Conservation (phyloP, 345 rosid species). For the Eucalyptus lansdowneana region DNA sequence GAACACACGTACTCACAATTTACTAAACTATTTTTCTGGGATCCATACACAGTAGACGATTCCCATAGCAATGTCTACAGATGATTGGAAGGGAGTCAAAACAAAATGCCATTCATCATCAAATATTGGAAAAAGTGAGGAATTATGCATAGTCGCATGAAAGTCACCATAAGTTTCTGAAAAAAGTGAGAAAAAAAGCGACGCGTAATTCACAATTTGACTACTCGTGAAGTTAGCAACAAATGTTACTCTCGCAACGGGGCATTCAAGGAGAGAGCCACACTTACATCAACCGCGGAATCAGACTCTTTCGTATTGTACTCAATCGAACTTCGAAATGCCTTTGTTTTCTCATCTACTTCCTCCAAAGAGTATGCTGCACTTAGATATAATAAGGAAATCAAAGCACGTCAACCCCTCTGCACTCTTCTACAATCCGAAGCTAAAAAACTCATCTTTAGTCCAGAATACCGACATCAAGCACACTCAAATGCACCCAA, state of each 20-base stretch:
- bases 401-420: background rate
- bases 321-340: constrained; percentile 42
- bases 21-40: background rate
- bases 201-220: background rate
- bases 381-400: background rate
- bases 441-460: background rate
- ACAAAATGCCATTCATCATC: background rate
- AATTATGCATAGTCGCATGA: background rate
- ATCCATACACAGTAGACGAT: background rate
- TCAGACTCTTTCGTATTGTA: constrained; percentile 17
- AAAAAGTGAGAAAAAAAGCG: background rate
- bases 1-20: background rate
- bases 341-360: constrained; percentile 56
- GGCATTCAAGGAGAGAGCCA: background rate
- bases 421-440: background rate
- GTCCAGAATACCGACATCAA: background rate
- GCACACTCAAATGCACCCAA: background rate
- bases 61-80: background rate
- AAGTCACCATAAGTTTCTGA: background rate
- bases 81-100: background rate
- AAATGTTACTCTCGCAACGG: background rate
- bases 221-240: background rate
- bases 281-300: constrained; percentile 44
- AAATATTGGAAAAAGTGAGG: background rate
- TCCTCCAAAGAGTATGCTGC: constrained; percentile 71